Conservation (phyloP, 192 early-diverging fungal genomes). For the Dissophora globulifera region DNA sequence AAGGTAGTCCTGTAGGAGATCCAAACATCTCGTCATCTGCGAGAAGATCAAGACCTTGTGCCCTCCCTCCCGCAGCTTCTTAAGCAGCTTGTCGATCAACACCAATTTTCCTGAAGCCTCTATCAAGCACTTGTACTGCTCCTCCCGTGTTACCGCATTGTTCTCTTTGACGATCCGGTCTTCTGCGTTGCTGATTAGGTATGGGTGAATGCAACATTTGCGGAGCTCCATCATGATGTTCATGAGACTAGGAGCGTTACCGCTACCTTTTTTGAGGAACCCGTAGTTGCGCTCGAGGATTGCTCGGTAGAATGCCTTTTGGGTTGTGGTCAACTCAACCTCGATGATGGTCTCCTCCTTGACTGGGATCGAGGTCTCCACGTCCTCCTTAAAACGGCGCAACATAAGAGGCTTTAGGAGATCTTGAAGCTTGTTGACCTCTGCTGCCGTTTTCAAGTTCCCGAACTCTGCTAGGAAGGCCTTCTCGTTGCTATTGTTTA, state of each 20-base stretch:
- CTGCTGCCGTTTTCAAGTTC: slow-evolving; percentile 70
- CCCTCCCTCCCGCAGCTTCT: slow-evolving; percentile 75
- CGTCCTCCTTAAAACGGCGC: slow-evolving; percentile 89
- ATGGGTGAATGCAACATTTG: slow-evolving; percentile 92
- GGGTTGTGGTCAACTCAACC: slow-evolving; percentile 84
- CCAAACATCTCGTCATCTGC: slow-evolving; percentile 86
- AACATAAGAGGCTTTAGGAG: slow-evolving; percentile 88
- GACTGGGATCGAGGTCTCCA: slow-evolving; percentile 87
- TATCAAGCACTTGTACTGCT: slow-evolving; percentile 76
- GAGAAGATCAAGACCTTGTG: slow-evolving; percentile 92
- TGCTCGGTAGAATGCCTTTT: slow-evolving; percentile 88
- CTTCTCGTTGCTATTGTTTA: slow-evolving; percentile 61
- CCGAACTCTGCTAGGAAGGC: slow-evolving; percentile 79
- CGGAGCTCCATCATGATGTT: slow-evolving; percentile 92
- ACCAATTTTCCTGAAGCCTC: slow-evolving; percentile 86
- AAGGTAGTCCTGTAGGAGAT: slow-evolving; percentile 86
- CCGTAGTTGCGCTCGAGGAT: slow-evolving; percentile 85
- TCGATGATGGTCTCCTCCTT: slow-evolving; percentile 94
- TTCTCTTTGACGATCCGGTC: slow-evolving; percentile 78
- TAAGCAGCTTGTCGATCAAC: slow-evolving; percentile 83
- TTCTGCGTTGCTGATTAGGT: slow-evolving; percentile 80
- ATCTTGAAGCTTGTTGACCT: slow-evolving; percentile 81
- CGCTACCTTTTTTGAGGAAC: slow-evolving; percentile 81
- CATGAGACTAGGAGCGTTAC: slow-evolving; percentile 77
- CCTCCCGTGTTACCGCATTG: slow-evolving; percentile 63